Percentiles rank a stretch among this genome's conserved stretches.
Evolutionary conservation across 805 yeast species (phyloP).

Genomic region (Candida orba): DNA sequence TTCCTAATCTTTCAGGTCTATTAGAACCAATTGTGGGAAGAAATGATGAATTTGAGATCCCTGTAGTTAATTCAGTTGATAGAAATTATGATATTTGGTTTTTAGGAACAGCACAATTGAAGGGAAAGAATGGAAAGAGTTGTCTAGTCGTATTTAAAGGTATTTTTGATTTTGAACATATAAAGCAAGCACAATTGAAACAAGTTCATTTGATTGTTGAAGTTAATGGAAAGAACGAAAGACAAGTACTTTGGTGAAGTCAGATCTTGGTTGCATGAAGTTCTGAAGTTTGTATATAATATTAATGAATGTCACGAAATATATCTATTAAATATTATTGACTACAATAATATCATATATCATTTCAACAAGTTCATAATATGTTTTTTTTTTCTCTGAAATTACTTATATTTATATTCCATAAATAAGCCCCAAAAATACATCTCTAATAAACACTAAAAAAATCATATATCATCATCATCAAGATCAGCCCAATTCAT

Average conservation of each 20-base stretch:
- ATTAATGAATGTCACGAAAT: not conserved
- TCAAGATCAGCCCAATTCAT: slow-evolving; percentile 20
- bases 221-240: slow-evolving; percentile 14
- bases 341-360: not conserved
- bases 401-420: too few species aligned
- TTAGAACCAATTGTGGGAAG: slow-evolving; percentile 19
- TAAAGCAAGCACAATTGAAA: slow-evolving; percentile 18
- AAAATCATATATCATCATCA: slow-evolving; percentile 7
- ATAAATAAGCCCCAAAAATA: too few species aligned
- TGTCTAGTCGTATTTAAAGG: slow-evolving; percentile 21
- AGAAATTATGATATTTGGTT: slow-evolving; percentile 16
- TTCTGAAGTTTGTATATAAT: not conserved
- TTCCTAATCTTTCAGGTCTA: slow-evolving; percentile 9
- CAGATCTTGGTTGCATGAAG: not conserved
- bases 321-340: too few species aligned
- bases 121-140: slow-evolving; percentile 12
- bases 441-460: too few species aligned
- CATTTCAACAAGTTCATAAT: not conserved
- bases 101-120: slow-evolving; percentile 13
- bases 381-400: too few species aligned
- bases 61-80: slow-evolving; percentile 14
- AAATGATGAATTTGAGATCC: slow-evolving; percentile 14
- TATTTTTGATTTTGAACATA: slow-evolving; percentile 20
- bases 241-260: slow-evolving; percentile 17
- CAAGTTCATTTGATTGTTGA: slow-evolving; percentile 14